phyloP scores from a whole-genome alignment of 2,329 filamentous ascomycete species.

The Fusarium scirpi region DNA sequence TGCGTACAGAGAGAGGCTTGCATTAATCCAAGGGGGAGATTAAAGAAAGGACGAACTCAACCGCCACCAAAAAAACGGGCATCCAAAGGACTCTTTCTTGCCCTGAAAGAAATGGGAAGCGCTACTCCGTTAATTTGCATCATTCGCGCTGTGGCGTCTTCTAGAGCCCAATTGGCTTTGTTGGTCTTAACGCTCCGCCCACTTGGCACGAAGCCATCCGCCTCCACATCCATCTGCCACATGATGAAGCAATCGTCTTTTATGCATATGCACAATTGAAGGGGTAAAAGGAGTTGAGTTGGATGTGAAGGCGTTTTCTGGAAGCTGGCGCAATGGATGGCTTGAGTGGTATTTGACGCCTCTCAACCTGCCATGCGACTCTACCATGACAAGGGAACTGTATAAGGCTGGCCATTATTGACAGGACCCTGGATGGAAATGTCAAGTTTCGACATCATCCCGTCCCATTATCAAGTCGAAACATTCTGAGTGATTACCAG shows the following conservation, averaged over 20 bases:
- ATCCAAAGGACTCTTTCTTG: conserved; percentile 13
- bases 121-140: conserved; percentile 18
- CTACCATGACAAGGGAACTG: not conserved
- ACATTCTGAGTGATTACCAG: conserved; percentile 3
- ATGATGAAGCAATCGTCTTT: conserved; percentile 1
- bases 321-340: not conserved
- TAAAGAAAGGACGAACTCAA: conserved; percentile 28
- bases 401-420: not conserved
- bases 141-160: conserved; percentile 35
- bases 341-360: conserved; percentile 7
- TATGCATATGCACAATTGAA: conserved; percentile 22
- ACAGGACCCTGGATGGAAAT: conserved; percentile 10
- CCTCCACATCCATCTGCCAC: not conserved
- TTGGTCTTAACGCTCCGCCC: not conserved
- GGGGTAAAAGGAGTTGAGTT: not conserved
- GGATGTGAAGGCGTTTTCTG: not conserved
- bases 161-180: conserved; percentile 10
- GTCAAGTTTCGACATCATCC: conserved; percentile 25
- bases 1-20: conserved; percentile 1
- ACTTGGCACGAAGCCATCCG: conserved; percentile 19
- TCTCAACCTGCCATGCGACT: not conserved
- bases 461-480: not conserved
- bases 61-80: conserved; percentile 36
- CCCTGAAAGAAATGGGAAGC: conserved; percentile 5
- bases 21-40: conserved; percentile 34